These are phyloP conservation scores for Telopea speciosissima DNA, from an alignment of 177 flowering plant genomes.

Conservation along the genomic window DNA sequence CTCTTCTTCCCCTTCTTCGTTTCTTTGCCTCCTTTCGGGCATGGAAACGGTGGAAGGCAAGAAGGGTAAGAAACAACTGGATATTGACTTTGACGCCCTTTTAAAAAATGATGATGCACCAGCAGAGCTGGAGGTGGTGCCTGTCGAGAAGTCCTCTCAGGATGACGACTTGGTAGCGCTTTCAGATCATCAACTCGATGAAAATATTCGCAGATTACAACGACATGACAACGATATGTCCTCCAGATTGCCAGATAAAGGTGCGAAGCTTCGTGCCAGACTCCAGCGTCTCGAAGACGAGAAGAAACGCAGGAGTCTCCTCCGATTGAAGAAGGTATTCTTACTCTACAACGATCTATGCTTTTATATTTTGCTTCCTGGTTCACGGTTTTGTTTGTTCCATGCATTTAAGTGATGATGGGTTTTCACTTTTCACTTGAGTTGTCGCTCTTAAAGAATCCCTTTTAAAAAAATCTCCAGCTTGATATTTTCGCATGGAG, in stretches of 20 bases:
- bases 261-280: background rate
- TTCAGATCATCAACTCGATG: background rate
- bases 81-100: background rate
- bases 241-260: background rate
- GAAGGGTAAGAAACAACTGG: background rate
- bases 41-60: background rate
- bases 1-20: background rate
- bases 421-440: background rate
- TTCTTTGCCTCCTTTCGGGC: background rate
- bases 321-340: background rate
- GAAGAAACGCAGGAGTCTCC: background rate
- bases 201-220: background rate
- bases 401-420: background rate
- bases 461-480: too few species aligned
- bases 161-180: background rate
- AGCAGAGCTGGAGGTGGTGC: background rate
- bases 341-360: background rate
- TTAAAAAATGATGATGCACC: background rate
- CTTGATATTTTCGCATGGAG: too few species aligned
- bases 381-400: background rate
- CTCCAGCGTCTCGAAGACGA: background rate
- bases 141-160: background rate
- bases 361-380: background rate
- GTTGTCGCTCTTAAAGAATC: too few species aligned
- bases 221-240: background rate